phyloP scores from a whole-genome alignment of 1,284 basidiomycete genomes.

The Microstroma glucosiphilum region DNA sequence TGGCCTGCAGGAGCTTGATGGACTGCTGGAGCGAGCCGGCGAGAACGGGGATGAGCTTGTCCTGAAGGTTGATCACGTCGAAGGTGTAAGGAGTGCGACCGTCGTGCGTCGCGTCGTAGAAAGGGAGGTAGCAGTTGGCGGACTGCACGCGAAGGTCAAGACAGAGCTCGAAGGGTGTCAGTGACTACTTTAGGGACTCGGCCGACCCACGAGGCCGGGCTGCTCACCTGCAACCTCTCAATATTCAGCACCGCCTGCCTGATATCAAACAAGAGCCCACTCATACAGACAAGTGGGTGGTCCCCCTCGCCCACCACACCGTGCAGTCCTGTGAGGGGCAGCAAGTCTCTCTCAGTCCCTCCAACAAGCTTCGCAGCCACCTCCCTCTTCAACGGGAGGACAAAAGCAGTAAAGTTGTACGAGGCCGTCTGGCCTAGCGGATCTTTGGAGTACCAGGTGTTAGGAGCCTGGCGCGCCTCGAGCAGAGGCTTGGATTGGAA shows the following conservation, averaged over 20 bases:
- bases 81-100: background rate
- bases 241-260: background rate
- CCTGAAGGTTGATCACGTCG: background rate
- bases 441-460: background rate
- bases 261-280: background rate
- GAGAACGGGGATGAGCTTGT: background rate
- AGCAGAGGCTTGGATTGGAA: no score
- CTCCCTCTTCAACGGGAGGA: background rate
- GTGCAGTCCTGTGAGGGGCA: background rate
- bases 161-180: no score
- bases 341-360: background rate
- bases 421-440: constrained; percentile 3
- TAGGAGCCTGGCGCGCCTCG: constrained; percentile 1
- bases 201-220: no score
- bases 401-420: background rate
- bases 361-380: background rate
- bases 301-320: background rate
- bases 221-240: background rate
- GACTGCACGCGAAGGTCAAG: background rate
- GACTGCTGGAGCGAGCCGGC: background rate
- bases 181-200: no score
- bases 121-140: constrained; percentile 4
- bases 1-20: background rate
- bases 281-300: background rate
- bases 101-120: background rate